phyloP scores from a whole-genome alignment of 208 protist species.

The Acanthamoeba divionensis region DNA sequence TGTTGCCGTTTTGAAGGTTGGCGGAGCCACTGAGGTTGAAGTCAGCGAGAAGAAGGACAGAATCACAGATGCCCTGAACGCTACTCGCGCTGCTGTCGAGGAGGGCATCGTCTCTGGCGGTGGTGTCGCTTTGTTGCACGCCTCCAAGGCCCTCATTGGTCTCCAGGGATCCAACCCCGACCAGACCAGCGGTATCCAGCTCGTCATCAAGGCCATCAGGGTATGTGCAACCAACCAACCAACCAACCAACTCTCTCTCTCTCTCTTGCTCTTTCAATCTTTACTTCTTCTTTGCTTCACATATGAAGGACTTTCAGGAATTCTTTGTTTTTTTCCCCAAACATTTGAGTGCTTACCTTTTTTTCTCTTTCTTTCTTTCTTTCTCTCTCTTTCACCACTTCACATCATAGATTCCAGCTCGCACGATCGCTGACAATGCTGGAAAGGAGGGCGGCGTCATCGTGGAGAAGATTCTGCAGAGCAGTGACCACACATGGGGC shows the following conservation, averaged over 20 bases:
- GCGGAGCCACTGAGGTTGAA: constrained; percentile 97
- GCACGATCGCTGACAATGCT: constrained; percentile 95
- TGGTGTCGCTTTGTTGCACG: constrained; percentile 93
- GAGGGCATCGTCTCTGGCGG: constrained; percentile 98
- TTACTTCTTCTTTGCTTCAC: background rate
- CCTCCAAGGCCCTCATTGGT: constrained; percentile 84
- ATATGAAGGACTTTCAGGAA: no score
- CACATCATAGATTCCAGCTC: constrained; percentile 78
- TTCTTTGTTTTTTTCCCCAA: background rate
- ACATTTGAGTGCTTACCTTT: background rate
- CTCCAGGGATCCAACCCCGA: constrained; percentile 89
- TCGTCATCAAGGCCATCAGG: constrained; percentile 88
- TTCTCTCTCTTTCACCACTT: background rate
- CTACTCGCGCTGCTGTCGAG: constrained; percentile 96
- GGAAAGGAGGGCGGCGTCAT: constrained; percentile 96
- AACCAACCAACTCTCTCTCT: no score
- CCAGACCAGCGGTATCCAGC: constrained; percentile 93
- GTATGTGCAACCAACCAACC: background rate
- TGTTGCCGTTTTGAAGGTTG: constrained; percentile 95
- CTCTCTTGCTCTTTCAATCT: no score
- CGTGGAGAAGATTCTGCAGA: constrained; percentile 90
- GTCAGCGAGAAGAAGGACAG: constrained; percentile 99
- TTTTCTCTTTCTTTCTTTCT: background rate
- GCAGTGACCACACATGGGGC: constrained; percentile 81
- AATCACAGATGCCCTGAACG: constrained; percentile 97